Percentiles rank a stretch among this genome's conserved stretches.
Conservation (phyloP, 352 stramenopile species). For the Phytophthora litchii region DNA sequence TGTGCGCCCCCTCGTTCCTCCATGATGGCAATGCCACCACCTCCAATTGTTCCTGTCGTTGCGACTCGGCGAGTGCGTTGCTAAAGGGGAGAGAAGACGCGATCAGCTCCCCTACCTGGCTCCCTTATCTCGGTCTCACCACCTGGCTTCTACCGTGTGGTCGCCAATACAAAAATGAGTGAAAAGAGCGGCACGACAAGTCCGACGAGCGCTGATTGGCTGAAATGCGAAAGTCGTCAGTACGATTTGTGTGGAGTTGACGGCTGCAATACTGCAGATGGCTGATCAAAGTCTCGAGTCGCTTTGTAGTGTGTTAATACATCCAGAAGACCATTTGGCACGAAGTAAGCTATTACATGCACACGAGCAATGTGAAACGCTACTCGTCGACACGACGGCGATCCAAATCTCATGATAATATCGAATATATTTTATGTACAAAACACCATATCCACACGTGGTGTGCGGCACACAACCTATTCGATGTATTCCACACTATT, state of each 20-base stretch:
- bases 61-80: constrained; percentile 5
- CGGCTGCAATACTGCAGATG: constrained; percentile 20
- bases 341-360: constrained; percentile 4
- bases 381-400: not conserved
- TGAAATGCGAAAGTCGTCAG: constrained; percentile 12
- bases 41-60: constrained; percentile 23
- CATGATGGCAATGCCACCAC: constrained; percentile 45
- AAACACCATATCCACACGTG: not conserved
- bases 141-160: constrained; percentile 22
- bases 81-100: constrained; percentile 9
- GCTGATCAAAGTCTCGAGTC: constrained; percentile 4
- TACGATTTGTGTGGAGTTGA: constrained; percentile 12
- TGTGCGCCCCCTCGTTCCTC: constrained; percentile 50
- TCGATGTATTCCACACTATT: too few species aligned
- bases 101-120: constrained; percentile 5
- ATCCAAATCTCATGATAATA: constrained; percentile 4
- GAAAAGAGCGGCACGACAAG: constrained; percentile 5
- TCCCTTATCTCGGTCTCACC: constrained; percentile 3
- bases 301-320: not conserved
- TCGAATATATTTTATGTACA: not conserved
- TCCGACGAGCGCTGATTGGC: constrained; percentile 15
- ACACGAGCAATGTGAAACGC: not conserved
- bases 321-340: constrained; percentile 9
- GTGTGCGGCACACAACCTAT: too few species aligned
- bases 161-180: constrained; percentile 20